Evolutionary conservation across 352 stramenopile species (phyloP).

Genomic region (Pythium volutum): DNA sequence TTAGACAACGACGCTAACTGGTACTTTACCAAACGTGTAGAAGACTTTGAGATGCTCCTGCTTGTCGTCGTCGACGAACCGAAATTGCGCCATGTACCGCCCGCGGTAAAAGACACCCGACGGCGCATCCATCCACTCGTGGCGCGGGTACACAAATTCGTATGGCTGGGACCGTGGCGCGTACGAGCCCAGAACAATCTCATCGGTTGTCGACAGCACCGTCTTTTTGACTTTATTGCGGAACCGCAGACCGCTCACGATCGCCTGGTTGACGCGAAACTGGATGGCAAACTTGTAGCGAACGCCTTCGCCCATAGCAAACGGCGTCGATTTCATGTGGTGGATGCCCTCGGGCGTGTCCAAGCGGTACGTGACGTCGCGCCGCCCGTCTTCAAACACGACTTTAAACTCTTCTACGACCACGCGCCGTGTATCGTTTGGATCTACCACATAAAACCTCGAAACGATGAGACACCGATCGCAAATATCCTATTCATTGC

Average conservation of each 20-base stretch:
- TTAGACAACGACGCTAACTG: no score
- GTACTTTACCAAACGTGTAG: conserved; percentile 81
- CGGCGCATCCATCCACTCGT: conserved; percentile 81
- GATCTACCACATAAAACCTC: conserved; percentile 31
- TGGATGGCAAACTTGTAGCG: conserved; percentile 84
- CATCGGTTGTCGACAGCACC: conserved; percentile 64
- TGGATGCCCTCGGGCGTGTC: conserved; percentile 65
- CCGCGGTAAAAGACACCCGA: conserved; percentile 86
- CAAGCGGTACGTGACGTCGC: conserved; percentile 69
- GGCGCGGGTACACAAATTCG: conserved; percentile 78
- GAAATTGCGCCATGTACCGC: conserved; percentile 81
- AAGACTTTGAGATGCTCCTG: conserved; percentile 66
- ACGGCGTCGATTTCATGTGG: conserved; percentile 69
- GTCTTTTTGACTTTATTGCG: conserved; percentile 86
- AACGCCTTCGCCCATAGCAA: conserved; percentile 67
- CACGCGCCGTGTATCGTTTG: conserved; percentile 57
- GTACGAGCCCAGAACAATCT: conserved; percentile 86
- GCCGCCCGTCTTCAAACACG: conserved; percentile 68
- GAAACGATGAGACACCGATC: not conserved
- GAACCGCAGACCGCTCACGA: conserved; percentile 84
- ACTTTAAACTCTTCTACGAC: conserved; percentile 87
- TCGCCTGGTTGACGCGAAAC: conserved; percentile 84
- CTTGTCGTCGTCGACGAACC: conserved; percentile 68
- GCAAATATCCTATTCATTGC: not conserved
- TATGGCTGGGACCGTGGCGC: conserved; percentile 68